Evolutionary conservation across 768 basidiomycete genomes (phyloP), one percentile per base, ranked within the genome.

Genomic region (Floccularia luteovirens): DNA sequence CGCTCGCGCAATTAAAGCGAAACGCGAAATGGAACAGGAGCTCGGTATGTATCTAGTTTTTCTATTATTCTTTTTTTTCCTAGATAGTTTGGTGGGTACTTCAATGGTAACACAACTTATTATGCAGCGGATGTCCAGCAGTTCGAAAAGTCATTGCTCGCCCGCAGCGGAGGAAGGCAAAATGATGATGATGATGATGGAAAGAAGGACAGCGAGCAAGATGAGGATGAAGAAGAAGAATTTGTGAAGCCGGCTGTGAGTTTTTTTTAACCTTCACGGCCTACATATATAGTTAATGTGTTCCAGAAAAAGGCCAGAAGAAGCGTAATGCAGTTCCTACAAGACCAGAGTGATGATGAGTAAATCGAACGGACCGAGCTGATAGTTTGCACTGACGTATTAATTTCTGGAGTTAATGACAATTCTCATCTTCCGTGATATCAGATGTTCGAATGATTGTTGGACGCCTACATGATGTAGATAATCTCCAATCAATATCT

Each of bases 21-120:
- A 75, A 52, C 67, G 89, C 32, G 92, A 92, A 54, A 55, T 90
- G 4, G 82, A 75, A 17, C 67, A 87, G 43, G 89, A 92, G 53
- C 68, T 91, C 14, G 73, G 90, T 92, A 48, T 23, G 76, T 67
- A 17, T 17, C 22, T 42, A 34, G 11, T 31, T 20, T 33, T 20
- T 33, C 17, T 14, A 2, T 14, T 27, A 20, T 24, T 13, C 4
- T 31, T 39, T 11, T 24, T 28, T 28, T 8, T 8, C 8, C 27
- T 14, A 10, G 10, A 30, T 30, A 10, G 10, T 10, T 8, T 30
- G 27, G 10, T 30, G 8, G 8, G 8, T 30, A 8, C 27, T 30
- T 8, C 17, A 20, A 39, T 37, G 4, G 23, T 7, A 41, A 7
- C 24, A 24, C 27, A 14, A 5, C 43, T 19, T 35, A 31, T 36